phyloP scores from a whole-genome alignment of 2,329 filamentous ascomycete genomes.

The Helotiales sp. region DNA sequence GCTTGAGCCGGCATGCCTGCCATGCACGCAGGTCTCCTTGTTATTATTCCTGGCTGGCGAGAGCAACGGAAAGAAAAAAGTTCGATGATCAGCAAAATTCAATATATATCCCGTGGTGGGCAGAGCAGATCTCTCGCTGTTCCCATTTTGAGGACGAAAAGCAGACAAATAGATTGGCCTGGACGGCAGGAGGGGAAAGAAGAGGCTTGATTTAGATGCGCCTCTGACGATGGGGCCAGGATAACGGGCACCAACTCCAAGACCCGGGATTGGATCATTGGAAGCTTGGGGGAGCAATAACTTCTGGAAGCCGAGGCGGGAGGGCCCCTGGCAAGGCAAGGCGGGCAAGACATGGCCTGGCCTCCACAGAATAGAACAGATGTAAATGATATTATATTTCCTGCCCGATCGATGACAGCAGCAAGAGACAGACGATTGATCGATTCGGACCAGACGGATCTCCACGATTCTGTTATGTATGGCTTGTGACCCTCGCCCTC shows the following conservation, averaged over 20 bases:
- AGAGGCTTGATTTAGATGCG: constrained; percentile 23
- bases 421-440: neutral
- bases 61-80: neutral
- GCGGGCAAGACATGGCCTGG: too few relatives aligned
- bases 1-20: constrained; percentile 12
- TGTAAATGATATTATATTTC: neutral
- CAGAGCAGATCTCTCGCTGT: constrained; percentile 1
- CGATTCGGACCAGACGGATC: neutral
- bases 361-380: neutral
- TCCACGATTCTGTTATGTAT: constrained; percentile 1
- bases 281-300: neutral
- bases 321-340: neutral
- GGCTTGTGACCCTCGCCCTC: constrained; percentile 7
- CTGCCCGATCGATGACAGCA: neutral
- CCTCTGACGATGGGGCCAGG: constrained; percentile 25
- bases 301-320: constrained; percentile 10
- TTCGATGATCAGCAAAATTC: neutral
- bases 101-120: constrained; percentile 12
- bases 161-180: constrained; percentile 5
- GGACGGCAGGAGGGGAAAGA: constrained; percentile 10
- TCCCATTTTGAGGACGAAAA: neutral
- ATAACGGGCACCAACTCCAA: neutral
- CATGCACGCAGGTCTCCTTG: neutral
- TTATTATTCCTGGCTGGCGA: neutral
- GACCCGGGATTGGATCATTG: constrained; percentile 10